Percentiles rank a stretch among this genome's conserved stretches.
phyloP scores from a whole-genome alignment of 2,329 filamentous ascomycete genomes.

The Xylaria sp. region DNA sequence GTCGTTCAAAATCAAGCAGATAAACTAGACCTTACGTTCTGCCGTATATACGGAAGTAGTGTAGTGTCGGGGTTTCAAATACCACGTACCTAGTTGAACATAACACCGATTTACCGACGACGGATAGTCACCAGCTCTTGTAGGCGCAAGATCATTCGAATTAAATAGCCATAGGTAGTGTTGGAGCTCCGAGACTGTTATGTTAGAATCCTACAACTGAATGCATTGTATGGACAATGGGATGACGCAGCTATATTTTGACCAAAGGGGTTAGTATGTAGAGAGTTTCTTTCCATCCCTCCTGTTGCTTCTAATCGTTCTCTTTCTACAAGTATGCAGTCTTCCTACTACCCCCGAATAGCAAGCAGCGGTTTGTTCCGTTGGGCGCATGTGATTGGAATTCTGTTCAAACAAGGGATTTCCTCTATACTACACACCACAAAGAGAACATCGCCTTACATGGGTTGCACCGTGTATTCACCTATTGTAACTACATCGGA shows the following conservation, averaged over 20 bases:
- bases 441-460: neutral
- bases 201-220: neutral
- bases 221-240: neutral
- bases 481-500: slow-evolving; percentile 14
- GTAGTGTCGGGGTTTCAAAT: neutral
- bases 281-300: neutral
- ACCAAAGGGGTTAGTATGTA: neutral
- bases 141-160: neutral
- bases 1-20: neutral
- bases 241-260: neutral
- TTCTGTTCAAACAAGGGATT: slow-evolving; percentile 8
- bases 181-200: neutral
- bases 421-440: slow-evolving; percentile 13
- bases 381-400: slow-evolving; percentile 8
- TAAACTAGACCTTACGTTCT: neutral
- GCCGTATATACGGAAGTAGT: neutral
- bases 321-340: neutral
- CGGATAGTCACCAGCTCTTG: slow-evolving; percentile 1
- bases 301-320: neutral
- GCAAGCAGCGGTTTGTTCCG: slow-evolving; percentile 21
- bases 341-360: neutral
- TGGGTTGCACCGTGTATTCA: slow-evolving; percentile 11
- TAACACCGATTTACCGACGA: slow-evolving; percentile 21
- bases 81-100: neutral
- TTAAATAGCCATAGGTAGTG: neutral